A percentile compares a stretch with the other conserved stretches of the same genome.
phyloP scores from a whole-genome alignment of 2,329 filamentous ascomycete genomes.

The Fulvia fulva region DNA sequence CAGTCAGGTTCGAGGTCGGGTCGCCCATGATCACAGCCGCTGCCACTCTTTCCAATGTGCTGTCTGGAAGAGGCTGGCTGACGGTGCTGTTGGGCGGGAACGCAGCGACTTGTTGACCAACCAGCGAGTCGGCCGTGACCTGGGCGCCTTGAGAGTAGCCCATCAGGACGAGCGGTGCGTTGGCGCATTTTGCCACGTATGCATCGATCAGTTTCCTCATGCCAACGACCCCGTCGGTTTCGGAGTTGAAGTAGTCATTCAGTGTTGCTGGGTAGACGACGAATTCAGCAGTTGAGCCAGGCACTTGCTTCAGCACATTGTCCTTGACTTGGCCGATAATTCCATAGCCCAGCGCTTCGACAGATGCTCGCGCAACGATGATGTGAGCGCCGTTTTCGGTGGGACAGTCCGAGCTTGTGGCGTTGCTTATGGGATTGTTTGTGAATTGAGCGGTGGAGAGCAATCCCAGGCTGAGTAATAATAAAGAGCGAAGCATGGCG shows the following conservation, averaged over 20 bases:
- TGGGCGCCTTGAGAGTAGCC: slow-evolving; percentile 26
- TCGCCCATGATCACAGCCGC: slow-evolving; percentile 20
- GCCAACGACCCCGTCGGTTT: slow-evolving; percentile 13
- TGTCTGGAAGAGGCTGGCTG: slow-evolving; percentile 8
- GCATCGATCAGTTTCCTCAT: slow-evolving; percentile 12
- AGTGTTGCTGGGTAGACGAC: slow-evolving; percentile 20
- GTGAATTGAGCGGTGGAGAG: neutral
- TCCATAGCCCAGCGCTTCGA: slow-evolving; percentile 17
- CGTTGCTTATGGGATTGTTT: slow-evolving; percentile 9
- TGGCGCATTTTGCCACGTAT: slow-evolving; percentile 16
- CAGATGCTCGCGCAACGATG: slow-evolving; percentile 20
- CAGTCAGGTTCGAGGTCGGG: slow-evolving; percentile 11
- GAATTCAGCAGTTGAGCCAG: slow-evolving; percentile 16
- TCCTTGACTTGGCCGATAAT: slow-evolving; percentile 19
- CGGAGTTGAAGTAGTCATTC: slow-evolving; percentile 19
- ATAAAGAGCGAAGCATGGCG: neutral
- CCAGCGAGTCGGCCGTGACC: slow-evolving; percentile 16
- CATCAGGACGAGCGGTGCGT: slow-evolving; percentile 15
- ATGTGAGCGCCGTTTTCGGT: slow-evolving; percentile 15
- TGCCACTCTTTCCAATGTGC: slow-evolving; percentile 9
- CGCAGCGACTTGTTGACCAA: slow-evolving; percentile 12
- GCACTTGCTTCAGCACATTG: slow-evolving; percentile 5
- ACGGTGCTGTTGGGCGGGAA: slow-evolving; percentile 16
- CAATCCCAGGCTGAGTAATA: neutral
- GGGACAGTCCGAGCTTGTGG: slow-evolving; percentile 16